These are phyloP conservation scores for Stylosanthes scabra DNA, from an alignment of 331 rosid genomes.

Conservation along the genomic window DNA sequence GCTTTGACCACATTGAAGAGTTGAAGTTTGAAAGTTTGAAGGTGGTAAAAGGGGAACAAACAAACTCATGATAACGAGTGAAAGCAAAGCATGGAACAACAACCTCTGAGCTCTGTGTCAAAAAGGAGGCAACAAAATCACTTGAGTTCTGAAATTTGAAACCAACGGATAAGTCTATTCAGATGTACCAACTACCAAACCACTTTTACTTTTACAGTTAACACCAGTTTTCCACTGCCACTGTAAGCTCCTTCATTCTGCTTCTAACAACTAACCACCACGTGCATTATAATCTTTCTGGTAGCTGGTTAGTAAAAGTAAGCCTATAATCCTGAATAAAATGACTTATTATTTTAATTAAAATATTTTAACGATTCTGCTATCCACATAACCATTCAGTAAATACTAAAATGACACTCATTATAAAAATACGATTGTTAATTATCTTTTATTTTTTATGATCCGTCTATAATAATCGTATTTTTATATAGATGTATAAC, in stretches of 20 bases:
- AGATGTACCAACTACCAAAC: background rate
- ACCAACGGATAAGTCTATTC: background rate
- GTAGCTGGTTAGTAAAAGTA: background rate
- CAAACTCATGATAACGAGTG: background rate
- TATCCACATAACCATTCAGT: too few species aligned
- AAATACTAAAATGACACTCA: too few species aligned
- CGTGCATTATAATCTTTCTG: background rate
- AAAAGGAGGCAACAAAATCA: background rate
- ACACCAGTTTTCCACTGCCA: background rate
- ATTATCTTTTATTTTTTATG: too few species aligned
- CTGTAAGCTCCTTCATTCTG: too few species aligned
- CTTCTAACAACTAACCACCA: constrained; percentile 3
- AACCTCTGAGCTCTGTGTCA: background rate
- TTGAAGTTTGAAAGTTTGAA: background rate
- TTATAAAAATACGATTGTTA: too few species aligned
- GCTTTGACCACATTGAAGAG: background rate
- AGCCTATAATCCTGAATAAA: too few species aligned
- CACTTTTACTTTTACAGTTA: background rate
- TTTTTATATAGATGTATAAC: too few species aligned
- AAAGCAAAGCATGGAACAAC: background rate
- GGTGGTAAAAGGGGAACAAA: background rate
- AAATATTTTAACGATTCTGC: too few species aligned
- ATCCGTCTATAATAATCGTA: too few species aligned
- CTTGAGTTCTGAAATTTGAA: constrained; percentile 12
- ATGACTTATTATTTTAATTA: too few species aligned